Evolutionary conservation across 108 stramenopile genomes (phyloP).

Genomic region (Seminavis robusta): DNA sequence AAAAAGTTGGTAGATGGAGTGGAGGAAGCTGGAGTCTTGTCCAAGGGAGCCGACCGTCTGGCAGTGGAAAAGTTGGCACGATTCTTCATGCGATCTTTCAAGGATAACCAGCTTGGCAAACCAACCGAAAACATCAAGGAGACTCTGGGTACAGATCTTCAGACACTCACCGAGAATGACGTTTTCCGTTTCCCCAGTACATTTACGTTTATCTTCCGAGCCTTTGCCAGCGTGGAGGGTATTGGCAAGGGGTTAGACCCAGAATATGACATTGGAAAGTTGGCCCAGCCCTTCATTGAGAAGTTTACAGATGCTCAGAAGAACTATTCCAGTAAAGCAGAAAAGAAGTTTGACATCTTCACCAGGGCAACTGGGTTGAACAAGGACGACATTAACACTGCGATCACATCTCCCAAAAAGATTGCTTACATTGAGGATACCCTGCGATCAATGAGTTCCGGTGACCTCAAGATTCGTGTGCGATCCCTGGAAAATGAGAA

Average conservation of each 20-base stretch:
- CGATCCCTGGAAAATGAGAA: slow-evolving; percentile 93
- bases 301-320: slow-evolving; percentile 83
- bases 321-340: slow-evolving; percentile 49
- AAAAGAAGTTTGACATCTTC: slow-evolving; percentile 75
- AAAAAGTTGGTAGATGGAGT: slow-evolving; percentile 91
- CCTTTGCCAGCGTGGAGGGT: slow-evolving; percentile 95
- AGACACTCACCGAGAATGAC: slow-evolving; percentile 81
- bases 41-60: slow-evolving; percentile 88
- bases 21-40: slow-evolving; percentile 93
- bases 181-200: slow-evolving; percentile 94
- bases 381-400: slow-evolving; percentile 64
- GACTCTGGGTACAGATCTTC: slow-evolving; percentile 80
- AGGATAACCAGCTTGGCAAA: slow-evolving; percentile 87
- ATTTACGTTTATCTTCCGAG: slow-evolving; percentile 96
- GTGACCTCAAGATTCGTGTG: slow-evolving; percentile 89
- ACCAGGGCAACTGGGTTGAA: slow-evolving; percentile 84
- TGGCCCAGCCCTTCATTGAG: slow-evolving; percentile 93
- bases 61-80: slow-evolving; percentile 94
- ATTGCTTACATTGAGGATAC: slow-evolving; percentile 92
- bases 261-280: slow-evolving; percentile 86
- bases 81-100: slow-evolving; percentile 93
- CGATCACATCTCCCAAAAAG: slow-evolving; percentile 76
- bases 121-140: slow-evolving; percentile 68
- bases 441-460: slow-evolving; percentile 74
- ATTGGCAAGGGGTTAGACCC: slow-evolving; percentile 93